These are phyloP conservation scores for Flagelloscypha sp. DNA, from an alignment of 768 basidiomycete species.

Conservation along the genomic window DNA sequence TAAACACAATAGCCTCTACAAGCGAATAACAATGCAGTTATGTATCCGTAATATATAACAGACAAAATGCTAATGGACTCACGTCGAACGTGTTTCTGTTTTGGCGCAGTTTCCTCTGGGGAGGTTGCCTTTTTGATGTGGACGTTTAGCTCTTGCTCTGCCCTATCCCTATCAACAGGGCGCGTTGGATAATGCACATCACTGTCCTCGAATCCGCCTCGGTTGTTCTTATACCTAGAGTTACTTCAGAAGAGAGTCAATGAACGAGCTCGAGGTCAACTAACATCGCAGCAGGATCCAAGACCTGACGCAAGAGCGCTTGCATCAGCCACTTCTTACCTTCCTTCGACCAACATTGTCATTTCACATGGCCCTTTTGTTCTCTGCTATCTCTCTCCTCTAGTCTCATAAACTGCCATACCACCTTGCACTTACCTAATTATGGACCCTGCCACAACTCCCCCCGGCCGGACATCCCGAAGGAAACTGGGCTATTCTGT, in stretches of 20 bases:
- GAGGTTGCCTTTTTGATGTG: constrained; percentile 99
- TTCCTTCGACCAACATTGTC: no score
- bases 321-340: constrained; percentile 3
- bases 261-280: background rate
- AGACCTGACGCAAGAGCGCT: background rate
- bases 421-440: constrained; percentile 18
- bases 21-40: constrained; percentile 9
- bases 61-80: constrained; percentile 23
- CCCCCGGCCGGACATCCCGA: constrained; percentile 16
- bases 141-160: constrained; percentile 85
- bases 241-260: constrained; percentile 1
- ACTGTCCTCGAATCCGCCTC: constrained; percentile 57
- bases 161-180: constrained; percentile 98
- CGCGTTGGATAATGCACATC: constrained; percentile 92
- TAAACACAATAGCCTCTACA: constrained; percentile 94
- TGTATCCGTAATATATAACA: background rate
- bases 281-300: background rate
- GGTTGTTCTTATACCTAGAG: constrained; percentile 11
- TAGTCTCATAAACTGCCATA: constrained; percentile 23
- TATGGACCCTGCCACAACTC: constrained; percentile 14
- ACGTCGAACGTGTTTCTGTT: constrained; percentile 99
- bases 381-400: constrained; percentile 25
- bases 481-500: constrained; percentile 20
- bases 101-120: constrained; percentile 91
- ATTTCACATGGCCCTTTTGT: no score